These are phyloP conservation scores for Trichoderma virens DNA, from an alignment of 495 filamentous ascomycete genomes.

Conservation along the genomic window DNA sequence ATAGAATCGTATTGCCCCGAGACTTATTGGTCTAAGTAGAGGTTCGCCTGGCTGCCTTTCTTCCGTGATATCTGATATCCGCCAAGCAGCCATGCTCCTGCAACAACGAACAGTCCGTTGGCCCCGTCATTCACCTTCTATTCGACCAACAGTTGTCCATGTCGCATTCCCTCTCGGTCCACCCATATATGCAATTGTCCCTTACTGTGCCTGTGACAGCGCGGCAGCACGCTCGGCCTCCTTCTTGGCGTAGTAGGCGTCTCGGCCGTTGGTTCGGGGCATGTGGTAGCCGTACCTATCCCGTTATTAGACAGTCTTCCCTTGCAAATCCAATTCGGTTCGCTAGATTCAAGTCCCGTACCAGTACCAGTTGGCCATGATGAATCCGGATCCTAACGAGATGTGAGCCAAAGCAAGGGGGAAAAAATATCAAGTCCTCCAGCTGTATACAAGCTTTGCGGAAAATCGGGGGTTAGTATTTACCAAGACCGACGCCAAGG, in stretches of 20 bases:
- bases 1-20: not conserved
- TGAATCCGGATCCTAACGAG: conserved; percentile 34
- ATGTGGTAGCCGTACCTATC: conserved; percentile 46
- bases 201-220: conserved; percentile 9
- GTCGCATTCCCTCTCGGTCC: not conserved
- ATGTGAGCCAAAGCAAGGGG: conserved; percentile 11
- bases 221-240: conserved; percentile 38
- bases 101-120: not conserved
- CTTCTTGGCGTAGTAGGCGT: conserved; percentile 38
- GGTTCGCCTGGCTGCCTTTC: not conserved
- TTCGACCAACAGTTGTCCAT: not conserved
- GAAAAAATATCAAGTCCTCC: not conserved
- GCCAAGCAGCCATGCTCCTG: not conserved
- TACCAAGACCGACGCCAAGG: conserved; percentile 37
- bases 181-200: not conserved
- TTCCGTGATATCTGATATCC: not conserved
- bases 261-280: conserved; percentile 41
- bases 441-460: not conserved
- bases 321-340: not conserved
- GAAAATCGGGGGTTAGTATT: conserved; percentile 9
- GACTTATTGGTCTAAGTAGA: not conserved
- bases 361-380: conserved; percentile 39
- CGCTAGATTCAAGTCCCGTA: conserved; percentile 21
- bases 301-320: conserved; percentile 14
- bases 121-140: not conserved